A percentile compares a stretch with the other conserved stretches of the same genome.
phyloP scores from a whole-genome alignment of 2,329 filamentous ascomycete species.

The Elsinoe australis region DNA sequence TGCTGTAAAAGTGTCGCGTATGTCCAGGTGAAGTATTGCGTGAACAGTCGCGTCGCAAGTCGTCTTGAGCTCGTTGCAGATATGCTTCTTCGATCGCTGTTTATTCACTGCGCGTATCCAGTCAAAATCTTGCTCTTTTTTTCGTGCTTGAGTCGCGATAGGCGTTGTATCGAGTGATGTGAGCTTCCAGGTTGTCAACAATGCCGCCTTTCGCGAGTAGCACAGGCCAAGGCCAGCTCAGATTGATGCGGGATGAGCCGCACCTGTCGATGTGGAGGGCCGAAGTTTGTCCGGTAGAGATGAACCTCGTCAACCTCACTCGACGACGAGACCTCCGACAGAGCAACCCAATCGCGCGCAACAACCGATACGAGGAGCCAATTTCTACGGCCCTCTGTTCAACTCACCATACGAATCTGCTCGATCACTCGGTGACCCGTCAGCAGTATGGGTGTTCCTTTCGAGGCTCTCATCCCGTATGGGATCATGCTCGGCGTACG shows the following conservation, averaged over 20 bases:
- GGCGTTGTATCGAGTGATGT: not conserved
- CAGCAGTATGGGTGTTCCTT: constrained; percentile 55
- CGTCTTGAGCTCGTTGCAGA: not conserved
- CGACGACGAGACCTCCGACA: not conserved
- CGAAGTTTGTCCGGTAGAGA: constrained; percentile 6
- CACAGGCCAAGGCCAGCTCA: not conserved
- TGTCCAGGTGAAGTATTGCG: not conserved
- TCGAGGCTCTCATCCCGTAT: constrained; percentile 58
- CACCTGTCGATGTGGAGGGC: not conserved
- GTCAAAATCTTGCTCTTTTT: no score
- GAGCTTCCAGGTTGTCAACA: constrained; percentile 9
- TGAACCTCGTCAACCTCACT: constrained; percentile 1
- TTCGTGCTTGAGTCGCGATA: not conserved
- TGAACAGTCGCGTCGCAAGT: constrained; percentile 10
- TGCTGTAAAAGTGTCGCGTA: no score
- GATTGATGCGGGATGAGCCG: not conserved
- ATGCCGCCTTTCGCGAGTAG: not conserved
- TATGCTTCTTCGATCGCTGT: no score
- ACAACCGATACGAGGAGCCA: not conserved
- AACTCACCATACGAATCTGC: no score
- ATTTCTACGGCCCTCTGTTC: no score
- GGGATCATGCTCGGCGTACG: constrained; percentile 55
- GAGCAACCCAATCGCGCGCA: not conserved
- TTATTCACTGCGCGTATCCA: not conserved
- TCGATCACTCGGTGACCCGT: no score